Conservation (phyloP, 2,329 filamentous ascomycete genomes). For the Nothopassalora personata region DNA sequence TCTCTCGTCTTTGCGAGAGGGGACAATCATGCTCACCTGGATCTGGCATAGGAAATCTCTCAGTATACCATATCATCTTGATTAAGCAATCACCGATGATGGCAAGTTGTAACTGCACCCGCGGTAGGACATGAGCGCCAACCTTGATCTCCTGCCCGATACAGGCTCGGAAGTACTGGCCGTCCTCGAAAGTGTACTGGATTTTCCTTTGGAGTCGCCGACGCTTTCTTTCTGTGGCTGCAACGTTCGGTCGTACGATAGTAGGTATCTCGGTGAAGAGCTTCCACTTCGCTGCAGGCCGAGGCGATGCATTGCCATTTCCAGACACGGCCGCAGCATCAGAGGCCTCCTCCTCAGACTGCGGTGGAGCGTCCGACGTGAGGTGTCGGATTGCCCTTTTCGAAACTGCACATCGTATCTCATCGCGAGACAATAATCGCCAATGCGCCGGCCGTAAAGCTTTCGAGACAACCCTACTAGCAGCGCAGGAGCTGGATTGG, state of each 20-base stretch:
- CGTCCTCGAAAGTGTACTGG: background rate
- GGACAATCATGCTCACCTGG: background rate
- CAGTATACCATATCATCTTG: background rate
- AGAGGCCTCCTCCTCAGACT: background rate
- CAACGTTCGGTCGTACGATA: background rate
- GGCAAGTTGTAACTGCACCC: background rate
- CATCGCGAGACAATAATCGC: background rate
- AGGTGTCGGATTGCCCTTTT: background rate
- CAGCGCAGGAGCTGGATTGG: slow-evolving; percentile 2
- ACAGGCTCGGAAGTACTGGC: background rate
- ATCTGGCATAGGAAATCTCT: background rate
- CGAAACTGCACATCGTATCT: background rate
- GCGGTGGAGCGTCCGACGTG: background rate
- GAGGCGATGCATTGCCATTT: background rate
- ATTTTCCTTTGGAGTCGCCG: background rate
- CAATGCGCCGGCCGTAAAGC: background rate
- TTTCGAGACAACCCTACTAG: background rate
- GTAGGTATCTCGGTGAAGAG: no score
- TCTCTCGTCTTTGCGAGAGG: background rate
- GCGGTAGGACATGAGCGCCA: background rate
- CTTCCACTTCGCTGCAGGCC: background rate
- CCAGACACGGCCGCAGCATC: background rate
- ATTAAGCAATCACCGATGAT: background rate
- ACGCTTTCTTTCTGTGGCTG: background rate
- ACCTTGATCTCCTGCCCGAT: background rate